Evolutionary conservation across 1,284 basidiomycete genomes (phyloP), one percentile per base, ranked within the genome.

Genomic region (Fomitopsis schrenkii): DNA sequence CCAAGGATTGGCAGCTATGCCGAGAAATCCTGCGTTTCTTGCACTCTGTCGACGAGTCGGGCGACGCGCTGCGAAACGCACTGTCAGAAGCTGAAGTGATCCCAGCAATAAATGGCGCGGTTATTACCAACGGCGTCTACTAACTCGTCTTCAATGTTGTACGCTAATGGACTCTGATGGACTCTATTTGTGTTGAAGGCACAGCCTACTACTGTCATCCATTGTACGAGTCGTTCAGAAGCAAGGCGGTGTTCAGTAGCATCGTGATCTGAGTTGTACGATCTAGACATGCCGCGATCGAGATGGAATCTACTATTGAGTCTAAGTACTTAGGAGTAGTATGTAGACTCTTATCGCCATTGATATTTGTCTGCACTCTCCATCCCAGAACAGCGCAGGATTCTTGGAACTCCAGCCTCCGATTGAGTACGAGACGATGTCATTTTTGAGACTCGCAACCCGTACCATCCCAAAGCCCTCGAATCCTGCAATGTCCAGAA

Each of bases 21-120:
- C 86, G 91, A 62, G 95, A 98, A 71, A 79, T 98, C 14, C 76
- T 97, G 22, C 85, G 96, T n/a, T 98, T 98, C 77, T 75, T 97
- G 55, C 91, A 90, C 70, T 95, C 91, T 1, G 91, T 96, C 52
- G 95, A 97, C 72, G 93, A 95, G 48, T 86, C 85, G 0, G 97
- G 95, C 6, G 71, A 74, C 10, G 90, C 90, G 1, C 79, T 98
- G 53, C 80, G 80, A 59, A 77, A 81, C 63, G 90, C 88, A 1
- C 72, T 91, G 52, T 75, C 76, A 10, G 75, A 80, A 66, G 78
- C 78, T 5, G n/a, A 55, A 17, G 36, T 63, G 17, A 55, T 63
- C 15, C n/a, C 41, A 6, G 33, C 41, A 6, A 17, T 42, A 12
- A 56, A 59, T 22, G 61, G 61, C 19, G 35, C 30, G 5, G 17